Evolutionary conservation across 805 yeast genomes (phyloP).

Genomic region (Metschnikowia drakensbergensis): DNA sequence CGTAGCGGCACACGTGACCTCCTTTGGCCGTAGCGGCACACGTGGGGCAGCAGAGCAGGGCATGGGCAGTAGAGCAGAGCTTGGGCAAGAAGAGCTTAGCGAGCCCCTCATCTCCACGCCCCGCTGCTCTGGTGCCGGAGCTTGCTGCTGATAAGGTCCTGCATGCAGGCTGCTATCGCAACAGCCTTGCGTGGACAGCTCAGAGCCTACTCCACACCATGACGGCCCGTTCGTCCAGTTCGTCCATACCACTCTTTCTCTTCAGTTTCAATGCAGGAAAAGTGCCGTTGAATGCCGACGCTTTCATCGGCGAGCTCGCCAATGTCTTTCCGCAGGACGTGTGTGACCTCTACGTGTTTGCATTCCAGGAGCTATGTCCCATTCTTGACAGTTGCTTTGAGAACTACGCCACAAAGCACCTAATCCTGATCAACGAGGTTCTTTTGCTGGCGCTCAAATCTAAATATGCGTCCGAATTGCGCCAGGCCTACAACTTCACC

Average conservation of each 20-base stretch:
- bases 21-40: too few relatives aligned
- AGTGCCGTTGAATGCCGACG: constrained; percentile 30
- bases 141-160: neutral
- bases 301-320: constrained; percentile 27
- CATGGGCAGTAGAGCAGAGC: too few relatives aligned
- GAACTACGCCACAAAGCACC: constrained; percentile 30
- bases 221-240: constrained; percentile 3
- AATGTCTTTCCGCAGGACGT: constrained; percentile 26
- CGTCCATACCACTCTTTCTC: constrained; percentile 26
- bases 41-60: too few relatives aligned
- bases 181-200: neutral
- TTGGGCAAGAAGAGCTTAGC: too few relatives aligned
- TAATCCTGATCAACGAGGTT: constrained; percentile 34
- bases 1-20: too few relatives aligned
- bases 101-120: too few relatives aligned
- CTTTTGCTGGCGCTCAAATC: constrained; percentile 32
- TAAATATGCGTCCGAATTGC: constrained; percentile 22
- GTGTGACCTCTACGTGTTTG: constrained; percentile 54
- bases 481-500: constrained; percentile 32
- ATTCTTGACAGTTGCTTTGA: constrained; percentile 52
- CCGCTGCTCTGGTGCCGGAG: too few relatives aligned
- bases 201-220: neutral
- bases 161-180: constrained; percentile 1
- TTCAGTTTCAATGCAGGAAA: constrained; percentile 61
- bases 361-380: constrained; percentile 62